These are phyloP conservation scores for Bacterosira constricta DNA, from an alignment of 108 stramenopile species.

Conservation along the genomic window DNA sequence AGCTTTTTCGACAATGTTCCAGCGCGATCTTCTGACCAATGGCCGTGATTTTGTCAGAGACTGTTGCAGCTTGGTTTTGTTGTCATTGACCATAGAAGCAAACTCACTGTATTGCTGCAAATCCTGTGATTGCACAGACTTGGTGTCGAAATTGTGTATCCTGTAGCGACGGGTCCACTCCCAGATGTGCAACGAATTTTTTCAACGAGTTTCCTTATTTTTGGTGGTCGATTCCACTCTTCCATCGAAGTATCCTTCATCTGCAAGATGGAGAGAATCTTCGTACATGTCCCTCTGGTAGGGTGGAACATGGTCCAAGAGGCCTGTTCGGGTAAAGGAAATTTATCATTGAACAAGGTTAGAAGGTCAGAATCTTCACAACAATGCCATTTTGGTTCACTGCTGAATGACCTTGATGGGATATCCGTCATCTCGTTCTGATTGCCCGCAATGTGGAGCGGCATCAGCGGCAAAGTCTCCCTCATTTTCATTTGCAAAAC, in stretches of 20 bases:
- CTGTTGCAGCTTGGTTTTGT: slow-evolving; percentile 9
- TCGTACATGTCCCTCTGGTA: background rate
- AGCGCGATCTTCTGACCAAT: slow-evolving; percentile 11
- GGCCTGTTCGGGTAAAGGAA: slow-evolving; percentile 17
- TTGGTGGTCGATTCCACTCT: too few relatives aligned
- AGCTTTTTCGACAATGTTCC: background rate
- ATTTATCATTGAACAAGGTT: slow-evolving; percentile 8
- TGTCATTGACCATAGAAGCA: background rate
- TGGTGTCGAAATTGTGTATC: background rate
- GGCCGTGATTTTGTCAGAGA: slow-evolving; percentile 6
- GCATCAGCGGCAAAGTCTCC: slow-evolving; percentile 7
- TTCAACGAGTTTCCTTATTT: slow-evolving; percentile 11
- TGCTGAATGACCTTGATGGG: slow-evolving; percentile 33
- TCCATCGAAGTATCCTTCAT: slow-evolving; percentile 12
- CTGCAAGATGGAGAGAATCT: slow-evolving; percentile 7
- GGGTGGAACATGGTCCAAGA: slow-evolving; percentile 23
- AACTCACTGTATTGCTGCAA: background rate
- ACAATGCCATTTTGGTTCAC: slow-evolving; percentile 26
- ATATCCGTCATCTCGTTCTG: slow-evolving; percentile 28
- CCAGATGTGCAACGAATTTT: slow-evolving; percentile 12
- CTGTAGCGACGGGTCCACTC: background rate
- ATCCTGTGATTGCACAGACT: slow-evolving; percentile 2
- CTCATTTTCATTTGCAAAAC: background rate
- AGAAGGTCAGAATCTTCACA: slow-evolving; percentile 3
- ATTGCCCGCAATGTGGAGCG: slow-evolving; percentile 20